These are phyloP conservation scores for Xylaria sp. DNA, from an alignment of 2,329 filamentous ascomycete species.

Conservation along the genomic window DNA sequence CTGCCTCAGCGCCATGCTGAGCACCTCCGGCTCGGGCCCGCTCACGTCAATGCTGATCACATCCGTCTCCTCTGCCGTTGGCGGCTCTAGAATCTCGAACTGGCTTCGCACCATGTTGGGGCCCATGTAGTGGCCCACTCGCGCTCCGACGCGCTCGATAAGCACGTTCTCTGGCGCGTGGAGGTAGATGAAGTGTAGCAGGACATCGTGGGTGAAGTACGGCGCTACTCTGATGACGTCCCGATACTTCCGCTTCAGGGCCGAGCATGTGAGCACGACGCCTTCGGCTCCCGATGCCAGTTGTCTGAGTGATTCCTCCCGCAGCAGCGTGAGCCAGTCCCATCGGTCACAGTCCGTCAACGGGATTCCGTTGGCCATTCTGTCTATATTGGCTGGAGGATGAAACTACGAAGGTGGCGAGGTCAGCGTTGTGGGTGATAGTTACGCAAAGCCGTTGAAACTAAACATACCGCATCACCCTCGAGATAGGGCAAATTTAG, in stretches of 20 bases:
- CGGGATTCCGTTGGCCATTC: conserved; percentile 87
- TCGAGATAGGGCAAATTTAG: conserved; percentile 78
- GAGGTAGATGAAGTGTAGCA: conserved; percentile 93
- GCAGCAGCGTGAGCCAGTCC: conserved; percentile 91
- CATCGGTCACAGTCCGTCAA: conserved; percentile 94
- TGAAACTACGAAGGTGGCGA: conserved; percentile 68
- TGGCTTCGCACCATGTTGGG: conserved; percentile 95
- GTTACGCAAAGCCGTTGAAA: neutral
- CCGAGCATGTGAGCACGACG: conserved; percentile 96
- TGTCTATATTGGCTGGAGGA: conserved; percentile 82
- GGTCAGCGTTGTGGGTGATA: conserved; percentile 9
- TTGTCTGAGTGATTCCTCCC: conserved; percentile 71
- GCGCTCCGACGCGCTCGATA: conserved; percentile 76
- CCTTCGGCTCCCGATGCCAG: conserved; percentile 70
- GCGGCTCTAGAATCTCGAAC: conserved; percentile 87
- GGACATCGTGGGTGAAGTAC: conserved; percentile 77
- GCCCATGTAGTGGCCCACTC: conserved; percentile 94
- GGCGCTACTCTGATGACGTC: conserved; percentile 87
- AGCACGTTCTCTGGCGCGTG: conserved; percentile 80
- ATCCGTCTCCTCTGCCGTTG: conserved; percentile 75
- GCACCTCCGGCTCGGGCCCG: conserved; percentile 67
- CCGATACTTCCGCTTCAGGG: conserved; percentile 95
- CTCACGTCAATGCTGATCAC: conserved; percentile 78
- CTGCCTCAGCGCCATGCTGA: conserved; percentile 67
- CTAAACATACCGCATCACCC: conserved; percentile 75